Base-by-base conservation (phyloP, 2,329 filamentous ascomycete genomes). In the Neonectria sp. region DNA sequence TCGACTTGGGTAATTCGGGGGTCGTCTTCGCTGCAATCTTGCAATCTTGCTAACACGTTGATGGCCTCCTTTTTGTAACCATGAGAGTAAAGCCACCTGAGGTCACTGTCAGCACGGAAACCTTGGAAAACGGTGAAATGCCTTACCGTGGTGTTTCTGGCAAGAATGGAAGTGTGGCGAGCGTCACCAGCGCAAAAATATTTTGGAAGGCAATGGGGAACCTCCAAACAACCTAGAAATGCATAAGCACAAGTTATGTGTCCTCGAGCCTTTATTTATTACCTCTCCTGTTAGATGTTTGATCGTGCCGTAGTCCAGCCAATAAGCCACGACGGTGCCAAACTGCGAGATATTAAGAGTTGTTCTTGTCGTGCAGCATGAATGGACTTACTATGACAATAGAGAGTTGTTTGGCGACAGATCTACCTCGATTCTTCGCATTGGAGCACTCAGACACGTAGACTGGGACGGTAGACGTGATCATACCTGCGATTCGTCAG, bases 21-120 rank as follows among this genome's bases (percentile, higher is more conserved):
- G 37, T 56, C 53, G 25, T 56, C 53, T n/a, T n/a, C 13, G 27
- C 37, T 56, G 35, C 53, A 56, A 12, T 56, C 53, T 43, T 56
- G 37, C 13, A 56, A 6, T 12, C 53, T 43, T 6, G 53, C 37
- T 24, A 56, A 29, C 21, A 56, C 53, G 12, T 4, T 8, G 7
- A 45, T 37, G 13, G 53, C 24, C 15, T 56, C 53, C 6, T 43
- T 37, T 6, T 45, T 43, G 24, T 15, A 45, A 2, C 25, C 53
- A 13, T 45, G 53, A 3, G 53, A 56, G 25, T 56, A 56, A 4
- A 56, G 24, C 53, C 53, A 56, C 17, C 53, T 56, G 15, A 15
- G 13, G n/a, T 15, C 13, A 49, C 12, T 27, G 24, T 27, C 7
- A 27, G 5, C 6, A 27, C 29, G 13, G 4, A 7, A 49, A 49